Evolutionary conservation across 1,284 basidiomycete species (phyloP).

Genomic region (Cryptococcus jaspeensis): DNA sequence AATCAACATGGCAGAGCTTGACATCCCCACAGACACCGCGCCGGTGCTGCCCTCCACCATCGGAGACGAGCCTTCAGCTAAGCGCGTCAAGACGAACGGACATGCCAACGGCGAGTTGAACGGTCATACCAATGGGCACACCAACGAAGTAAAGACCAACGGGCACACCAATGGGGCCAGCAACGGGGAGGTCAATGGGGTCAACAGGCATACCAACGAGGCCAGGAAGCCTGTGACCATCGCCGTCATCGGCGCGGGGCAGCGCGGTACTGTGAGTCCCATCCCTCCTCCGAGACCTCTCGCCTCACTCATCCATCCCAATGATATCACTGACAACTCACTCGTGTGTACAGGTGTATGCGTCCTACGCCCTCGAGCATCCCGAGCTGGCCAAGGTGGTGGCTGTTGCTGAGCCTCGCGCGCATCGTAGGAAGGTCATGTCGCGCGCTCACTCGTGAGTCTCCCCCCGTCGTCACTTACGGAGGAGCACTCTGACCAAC

Average conservation of each 20-base stretch:
- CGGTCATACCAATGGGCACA: too few relatives aligned
- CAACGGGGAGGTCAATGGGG: too few relatives aligned
- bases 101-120: too few relatives aligned
- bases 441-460: conserved; percentile 56
- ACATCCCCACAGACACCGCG: background rate
- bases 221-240: conserved; percentile 55
- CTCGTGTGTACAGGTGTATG: conserved; percentile 65
- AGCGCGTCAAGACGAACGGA: too few relatives aligned
- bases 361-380: conserved; percentile 61
- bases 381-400: conserved; percentile 70
- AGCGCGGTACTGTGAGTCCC: conserved; percentile 73
- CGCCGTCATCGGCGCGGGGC: conserved; percentile 70
- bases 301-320: too few relatives aligned
- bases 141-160: too few relatives aligned
- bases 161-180: too few relatives aligned
- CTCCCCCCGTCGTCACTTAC: too few relatives aligned
- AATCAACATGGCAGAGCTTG: conserved; percentile 4
- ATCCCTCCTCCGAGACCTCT: too few relatives aligned
- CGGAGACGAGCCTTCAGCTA: background rate
- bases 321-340: too few relatives aligned
- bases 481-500: background rate
- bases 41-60: background rate
- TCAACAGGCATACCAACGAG: too few relatives aligned
- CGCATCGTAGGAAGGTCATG: conserved; percentile 62
- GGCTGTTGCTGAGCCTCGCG: conserved; percentile 76